These are phyloP conservation scores for Boeremia lycopersici DNA, from an alignment of 2,329 filamentous ascomycete genomes.

Conservation along the genomic window DNA sequence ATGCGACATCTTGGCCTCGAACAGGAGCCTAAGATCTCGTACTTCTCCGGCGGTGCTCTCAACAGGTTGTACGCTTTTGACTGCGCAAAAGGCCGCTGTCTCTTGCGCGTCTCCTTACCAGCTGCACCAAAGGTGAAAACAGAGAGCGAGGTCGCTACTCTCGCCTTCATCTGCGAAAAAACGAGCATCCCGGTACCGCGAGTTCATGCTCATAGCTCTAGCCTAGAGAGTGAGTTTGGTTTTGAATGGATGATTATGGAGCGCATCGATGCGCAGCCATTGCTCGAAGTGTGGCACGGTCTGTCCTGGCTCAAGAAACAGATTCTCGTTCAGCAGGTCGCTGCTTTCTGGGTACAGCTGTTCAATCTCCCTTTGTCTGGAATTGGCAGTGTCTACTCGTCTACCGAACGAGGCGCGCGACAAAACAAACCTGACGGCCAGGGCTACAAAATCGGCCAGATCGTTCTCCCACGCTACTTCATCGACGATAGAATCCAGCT, in stretches of 20 bases:
- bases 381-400: neutral
- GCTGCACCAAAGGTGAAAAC: neutral
- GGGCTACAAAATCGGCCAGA: neutral
- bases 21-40: too few relatives aligned
- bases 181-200: neutral
- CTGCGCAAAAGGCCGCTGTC: too few relatives aligned
- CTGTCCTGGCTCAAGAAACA: slow-evolving; percentile 1
- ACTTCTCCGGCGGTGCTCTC: too few relatives aligned
- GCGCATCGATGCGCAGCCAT: neutral
- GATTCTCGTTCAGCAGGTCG: neutral
- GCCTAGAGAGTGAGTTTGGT: neutral
- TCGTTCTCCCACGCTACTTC: neutral
- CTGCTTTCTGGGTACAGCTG: neutral
- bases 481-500: neutral
- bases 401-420: neutral
- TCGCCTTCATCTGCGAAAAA: neutral
- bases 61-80: too few relatives aligned
- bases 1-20: too few relatives aligned
- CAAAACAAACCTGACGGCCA: neutral
- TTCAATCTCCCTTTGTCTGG: neutral
- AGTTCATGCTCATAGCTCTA: neutral
- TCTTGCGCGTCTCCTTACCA: too few relatives aligned
- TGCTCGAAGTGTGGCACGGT: neutral
- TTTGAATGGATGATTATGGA: neutral
- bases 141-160: slow-evolving; percentile 10